Conservation (phyloP, 192 early-diverging fungal genomes). For the Funneliformis geosporum region DNA sequence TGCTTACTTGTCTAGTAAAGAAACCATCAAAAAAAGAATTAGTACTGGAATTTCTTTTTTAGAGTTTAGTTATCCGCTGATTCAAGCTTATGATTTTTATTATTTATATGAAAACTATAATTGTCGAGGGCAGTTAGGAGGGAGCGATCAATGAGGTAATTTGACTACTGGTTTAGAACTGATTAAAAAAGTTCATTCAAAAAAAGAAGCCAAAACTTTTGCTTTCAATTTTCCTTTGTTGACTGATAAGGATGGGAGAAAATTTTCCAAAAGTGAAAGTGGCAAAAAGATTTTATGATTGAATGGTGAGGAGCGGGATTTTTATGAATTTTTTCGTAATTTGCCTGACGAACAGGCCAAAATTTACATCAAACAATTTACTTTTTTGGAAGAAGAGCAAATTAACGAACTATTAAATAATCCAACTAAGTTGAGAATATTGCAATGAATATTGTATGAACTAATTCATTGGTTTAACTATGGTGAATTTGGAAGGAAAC, state of each 20-base stretch:
- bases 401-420: constrained; percentile 17
- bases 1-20: constrained; percentile 12
- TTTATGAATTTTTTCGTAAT: constrained; percentile 27
- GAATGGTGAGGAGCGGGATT: constrained; percentile 2
- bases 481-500: too few species aligned
- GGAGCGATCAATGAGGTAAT: constrained; percentile 22
- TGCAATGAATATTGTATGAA: constrained; percentile 22
- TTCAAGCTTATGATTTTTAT: constrained; percentile 26
- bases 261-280: constrained; percentile 25
- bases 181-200: not conserved
- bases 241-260: constrained; percentile 19
- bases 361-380: constrained; percentile 25
- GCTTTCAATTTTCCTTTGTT: constrained; percentile 27
- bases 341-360: constrained; percentile 19
- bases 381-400: constrained; percentile 7
- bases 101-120: constrained; percentile 13
- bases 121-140: constrained; percentile 9
- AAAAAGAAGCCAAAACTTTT: constrained; percentile 12
- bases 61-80: constrained; percentile 18
- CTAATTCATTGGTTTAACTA: constrained; percentile 23
- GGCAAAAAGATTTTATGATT: constrained; percentile 17
- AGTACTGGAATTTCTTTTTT: constrained; percentile 8
- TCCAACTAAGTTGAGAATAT: constrained; percentile 23
- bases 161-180: constrained; percentile 20
- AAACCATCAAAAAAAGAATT: constrained; percentile 17